A percentile compares a stretch with the other conserved stretches of the same genome.
phyloP scores from a whole-genome alignment of 441 rosid genomes.

The Croton laevigatus region DNA sequence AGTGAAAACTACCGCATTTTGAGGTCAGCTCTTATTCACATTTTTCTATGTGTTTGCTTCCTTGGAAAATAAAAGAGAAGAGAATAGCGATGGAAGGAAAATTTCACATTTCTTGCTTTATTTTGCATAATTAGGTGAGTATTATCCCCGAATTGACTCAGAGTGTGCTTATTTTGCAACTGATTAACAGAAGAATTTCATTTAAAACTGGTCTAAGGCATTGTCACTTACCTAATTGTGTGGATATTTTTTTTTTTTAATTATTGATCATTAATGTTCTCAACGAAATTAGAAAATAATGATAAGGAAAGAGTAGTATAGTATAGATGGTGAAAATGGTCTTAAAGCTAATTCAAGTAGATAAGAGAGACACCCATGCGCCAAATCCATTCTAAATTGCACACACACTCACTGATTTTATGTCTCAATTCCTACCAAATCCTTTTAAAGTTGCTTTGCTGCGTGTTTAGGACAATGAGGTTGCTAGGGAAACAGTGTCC shows the following conservation, averaged over 20 bases:
- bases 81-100: neutral
- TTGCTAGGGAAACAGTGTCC: neutral
- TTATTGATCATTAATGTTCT: neutral
- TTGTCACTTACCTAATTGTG: neutral
- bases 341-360: neutral
- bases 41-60: neutral
- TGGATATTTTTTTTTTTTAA: neutral
- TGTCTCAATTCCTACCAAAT: neutral
- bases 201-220: neutral
- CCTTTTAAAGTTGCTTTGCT: too few relatives aligned
- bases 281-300: neutral
- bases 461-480: neutral
- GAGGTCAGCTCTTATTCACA: constrained; percentile 30
- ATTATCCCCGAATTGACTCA: neutral
- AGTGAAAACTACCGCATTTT: constrained; percentile 42
- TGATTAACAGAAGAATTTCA: neutral
- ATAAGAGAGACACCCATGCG: neutral
- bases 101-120: neutral
- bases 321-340: neutral
- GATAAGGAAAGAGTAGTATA: neutral
- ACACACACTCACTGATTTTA: neutral
- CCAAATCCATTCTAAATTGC: neutral
- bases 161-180: neutral
- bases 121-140: neutral
- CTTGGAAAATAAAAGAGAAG: neutral